Evolutionary conservation across 78 protist genomes (phyloP), one percentile per base, ranked within the genome.

Genomic region (Anaeramoeba flamelloides): DNA sequence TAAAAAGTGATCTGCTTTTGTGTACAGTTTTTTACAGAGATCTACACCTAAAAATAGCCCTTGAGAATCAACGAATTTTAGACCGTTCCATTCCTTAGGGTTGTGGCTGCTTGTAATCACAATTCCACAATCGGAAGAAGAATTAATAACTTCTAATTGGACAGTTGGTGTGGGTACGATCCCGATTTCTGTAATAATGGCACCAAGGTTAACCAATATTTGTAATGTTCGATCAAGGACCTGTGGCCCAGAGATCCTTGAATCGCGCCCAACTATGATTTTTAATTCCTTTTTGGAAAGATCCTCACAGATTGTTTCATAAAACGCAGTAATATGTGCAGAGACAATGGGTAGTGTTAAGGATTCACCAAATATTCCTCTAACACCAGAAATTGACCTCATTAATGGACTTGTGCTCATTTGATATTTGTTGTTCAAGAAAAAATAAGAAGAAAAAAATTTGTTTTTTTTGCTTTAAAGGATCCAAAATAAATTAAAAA

Each of bases 71-170:
- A 53, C 17, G 17, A 53, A 53, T 53, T 53, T 53, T 8, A 53
- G 69, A 53, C 93, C 93, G 81, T 90, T 90, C 91, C 90, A 89
- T 65, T 83, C 79, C 37, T 78, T 69, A 69, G 88, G 90, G 74
- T 90, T 90, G 39, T 90, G 93, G 37, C 89, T 83, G 77, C 90
- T 83, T 36, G 93, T 90, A 8, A 90, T 82, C 36, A 90, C 88
- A 41, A 90, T 87, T 39, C 93, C 93, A 33, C 89, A 91, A 1
- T 81, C 82, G 38, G 83, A 26, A 53, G 17, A 53, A 26, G 8
- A 53, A 26, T 53, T 53, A 26, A 26, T 53, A 53, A 26, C 17
- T 53, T 53, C 17, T 26, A 53, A 53, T 53, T 53, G 17, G 3
- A 90, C 92, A 36, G 84, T 81, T 31, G 87, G 87, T 40, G 87